Base-by-base conservation (phyloP, 306 rosid genomes). In the Pyrus pyrifolia region DNA sequence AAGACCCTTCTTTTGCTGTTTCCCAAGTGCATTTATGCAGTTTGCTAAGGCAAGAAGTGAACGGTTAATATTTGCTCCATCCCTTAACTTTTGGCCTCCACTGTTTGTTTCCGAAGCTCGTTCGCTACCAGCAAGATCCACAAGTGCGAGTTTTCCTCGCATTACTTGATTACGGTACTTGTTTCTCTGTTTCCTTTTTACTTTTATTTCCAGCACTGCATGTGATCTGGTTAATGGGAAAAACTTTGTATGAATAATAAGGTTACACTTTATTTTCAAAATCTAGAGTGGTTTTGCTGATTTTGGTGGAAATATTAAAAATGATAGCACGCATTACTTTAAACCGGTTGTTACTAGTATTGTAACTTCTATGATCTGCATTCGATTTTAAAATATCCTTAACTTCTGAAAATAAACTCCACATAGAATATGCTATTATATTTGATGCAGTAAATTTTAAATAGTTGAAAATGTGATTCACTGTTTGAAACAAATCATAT, bases 81-180 rank as follows among this genome's bases (percentile, higher is more conserved):
- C 92, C 72, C 88, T 82, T 73, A 88, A 74, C 74, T 88, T 86
- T 75, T 88, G 88, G 77, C 88, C 90, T 55, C 85, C 84, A 67
- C 63, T 84, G 65, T 84, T 82, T 73, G 93, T 86, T 81, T 88
- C 93, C 52, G 85, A 80, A 69, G 90, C 88, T 58, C 90, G 80
- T 74, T 88, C 93, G 62, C 93, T 86, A 75, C 90, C 93, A 21
- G 90, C 90, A 73, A 88, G 93, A 82, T 88, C 93, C 70, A 88
- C 90, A 46, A 84, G 93, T 22, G 90, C 90, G 5, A 88, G 93
- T 84, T 86, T 88, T 70, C 90, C 93, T 10, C 77, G 84, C 84
- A 84, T 61, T 70, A 88, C 80, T 83, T 88, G 93, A 86, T 80
- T 86, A 78, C 80, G 80, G 55, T 84, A 82, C 76, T 80, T 88